phyloP scores from a whole-genome alignment of 345 rosid genomes.

The Combretum micranthum region DNA sequence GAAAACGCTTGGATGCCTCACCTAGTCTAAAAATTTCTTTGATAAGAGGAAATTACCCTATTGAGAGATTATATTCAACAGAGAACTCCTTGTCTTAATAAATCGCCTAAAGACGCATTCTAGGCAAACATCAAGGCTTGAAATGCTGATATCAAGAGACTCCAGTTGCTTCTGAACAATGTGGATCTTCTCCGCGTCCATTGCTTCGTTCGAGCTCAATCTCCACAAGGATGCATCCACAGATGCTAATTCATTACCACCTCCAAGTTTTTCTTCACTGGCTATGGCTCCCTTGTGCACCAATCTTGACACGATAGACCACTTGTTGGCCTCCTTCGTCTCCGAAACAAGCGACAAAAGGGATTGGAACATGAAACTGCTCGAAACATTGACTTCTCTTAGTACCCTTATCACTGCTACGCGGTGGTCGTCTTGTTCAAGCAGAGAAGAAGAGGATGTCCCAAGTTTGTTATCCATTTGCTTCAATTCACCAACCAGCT shows the following conservation, averaged over 20 bases:
- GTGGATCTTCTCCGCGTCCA: conserved; percentile 19
- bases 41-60: conserved; percentile 11
- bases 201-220: background rate
- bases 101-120: conserved; percentile 49
- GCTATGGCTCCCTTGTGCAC: conserved; percentile 25
- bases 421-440: conserved; percentile 28
- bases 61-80: conserved; percentile 62
- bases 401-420: conserved; percentile 33
- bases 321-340: conserved; percentile 23
- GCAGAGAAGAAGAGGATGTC: background rate
- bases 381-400: conserved; percentile 27
- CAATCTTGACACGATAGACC: conserved; percentile 44
- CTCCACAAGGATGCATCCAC: conserved; percentile 26
- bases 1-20: no score
- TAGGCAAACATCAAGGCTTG: conserved; percentile 42
- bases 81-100: conserved; percentile 53
- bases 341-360: conserved; percentile 35
- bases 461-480: conserved; percentile 31
- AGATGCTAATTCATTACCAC: conserved; percentile 34
- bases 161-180: conserved; percentile 29
- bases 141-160: conserved; percentile 36
- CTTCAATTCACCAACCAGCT: conserved; percentile 33
- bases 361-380: conserved; percentile 33
- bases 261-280: conserved; percentile 28
- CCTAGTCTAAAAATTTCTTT: no score